Conservation (phyloP, 176 grass and related monocot genomes). For the Chrysopogon serrulatus region DNA sequence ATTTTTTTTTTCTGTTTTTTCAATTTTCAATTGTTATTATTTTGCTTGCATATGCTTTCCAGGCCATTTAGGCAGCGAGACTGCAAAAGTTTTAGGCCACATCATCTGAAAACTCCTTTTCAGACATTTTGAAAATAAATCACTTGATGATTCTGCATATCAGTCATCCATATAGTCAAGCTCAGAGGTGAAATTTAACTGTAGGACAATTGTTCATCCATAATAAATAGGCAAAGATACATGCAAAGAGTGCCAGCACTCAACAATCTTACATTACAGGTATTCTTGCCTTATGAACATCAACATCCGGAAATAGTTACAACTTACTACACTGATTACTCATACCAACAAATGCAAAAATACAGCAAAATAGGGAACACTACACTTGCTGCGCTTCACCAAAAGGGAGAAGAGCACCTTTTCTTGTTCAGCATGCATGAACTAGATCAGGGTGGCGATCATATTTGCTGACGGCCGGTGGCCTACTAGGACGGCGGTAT, state of each 20-base stretch:
- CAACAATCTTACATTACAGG: constrained; percentile 13
- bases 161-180: neutral
- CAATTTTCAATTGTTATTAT: too few species aligned
- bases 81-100: too few species aligned
- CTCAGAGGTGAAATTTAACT: neutral
- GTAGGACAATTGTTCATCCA: constrained; percentile 6
- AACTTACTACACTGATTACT: constrained; percentile 34
- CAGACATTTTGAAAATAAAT: neutral
- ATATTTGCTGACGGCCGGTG: constrained; percentile 24
- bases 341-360: neutral
- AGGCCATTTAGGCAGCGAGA: too few species aligned
- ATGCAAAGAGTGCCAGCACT: constrained; percentile 22
- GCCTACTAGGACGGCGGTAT: constrained; percentile 83
- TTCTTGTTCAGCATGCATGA: neutral
- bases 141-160: neutral
- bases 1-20: too few species aligned
- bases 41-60: too few species aligned
- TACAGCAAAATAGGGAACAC: neutral
- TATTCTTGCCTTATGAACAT: constrained; percentile 42
- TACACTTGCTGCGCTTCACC: constrained; percentile 18
- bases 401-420: constrained; percentile 16
- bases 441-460: constrained; percentile 33
- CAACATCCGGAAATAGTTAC: constrained; percentile 41
- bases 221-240: constrained; percentile 37
- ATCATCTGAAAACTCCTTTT: too few species aligned